These are phyloP conservation scores for Pleoardoris graminearum DNA, from an alignment of 2,329 filamentous ascomycete genomes.

Conservation along the genomic window DNA sequence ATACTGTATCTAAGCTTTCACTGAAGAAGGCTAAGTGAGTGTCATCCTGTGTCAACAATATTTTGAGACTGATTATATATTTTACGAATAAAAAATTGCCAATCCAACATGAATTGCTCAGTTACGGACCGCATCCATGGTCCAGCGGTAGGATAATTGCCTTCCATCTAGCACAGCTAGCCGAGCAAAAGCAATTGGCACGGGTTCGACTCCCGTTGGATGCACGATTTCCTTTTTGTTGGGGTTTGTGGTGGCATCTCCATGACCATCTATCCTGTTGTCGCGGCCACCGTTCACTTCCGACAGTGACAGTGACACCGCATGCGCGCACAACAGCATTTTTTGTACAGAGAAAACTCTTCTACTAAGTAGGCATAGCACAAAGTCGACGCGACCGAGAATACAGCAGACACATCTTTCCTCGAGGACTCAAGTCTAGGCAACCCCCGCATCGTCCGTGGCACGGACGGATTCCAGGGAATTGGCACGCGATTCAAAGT, in stretches of 20 bases:
- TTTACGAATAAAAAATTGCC: too few relatives aligned
- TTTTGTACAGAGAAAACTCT: slow-evolving; percentile 1
- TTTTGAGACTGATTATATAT: too few relatives aligned
- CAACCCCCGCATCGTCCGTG: too few relatives aligned
- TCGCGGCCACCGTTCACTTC: neutral
- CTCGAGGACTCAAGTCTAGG: neutral
- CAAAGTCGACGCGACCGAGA: neutral
- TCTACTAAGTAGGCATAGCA: neutral
- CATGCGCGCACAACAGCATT: slow-evolving; percentile 3
- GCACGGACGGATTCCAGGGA: neutral
- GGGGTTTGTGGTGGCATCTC: neutral
- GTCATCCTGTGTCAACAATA: too few relatives aligned
- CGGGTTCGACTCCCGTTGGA: slow-evolving; percentile 32
- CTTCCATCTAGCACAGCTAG: slow-evolving; percentile 14
- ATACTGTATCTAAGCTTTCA: too few relatives aligned
- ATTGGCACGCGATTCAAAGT: slow-evolving; percentile 13
- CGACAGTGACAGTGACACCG: neutral
- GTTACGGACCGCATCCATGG: slow-evolving; percentile 16
- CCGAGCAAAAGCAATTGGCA: slow-evolving; percentile 24
- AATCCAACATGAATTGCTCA: too few relatives aligned
- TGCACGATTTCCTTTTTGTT: too few relatives aligned
- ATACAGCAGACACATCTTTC: neutral
- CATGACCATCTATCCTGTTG: slow-evolving; percentile 8
- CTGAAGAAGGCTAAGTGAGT: too few relatives aligned
- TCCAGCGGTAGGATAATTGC: slow-evolving; percentile 32